phyloP scores from a whole-genome alignment of 352 stramenopile genomes.

The Globisporangium nunn region DNA sequence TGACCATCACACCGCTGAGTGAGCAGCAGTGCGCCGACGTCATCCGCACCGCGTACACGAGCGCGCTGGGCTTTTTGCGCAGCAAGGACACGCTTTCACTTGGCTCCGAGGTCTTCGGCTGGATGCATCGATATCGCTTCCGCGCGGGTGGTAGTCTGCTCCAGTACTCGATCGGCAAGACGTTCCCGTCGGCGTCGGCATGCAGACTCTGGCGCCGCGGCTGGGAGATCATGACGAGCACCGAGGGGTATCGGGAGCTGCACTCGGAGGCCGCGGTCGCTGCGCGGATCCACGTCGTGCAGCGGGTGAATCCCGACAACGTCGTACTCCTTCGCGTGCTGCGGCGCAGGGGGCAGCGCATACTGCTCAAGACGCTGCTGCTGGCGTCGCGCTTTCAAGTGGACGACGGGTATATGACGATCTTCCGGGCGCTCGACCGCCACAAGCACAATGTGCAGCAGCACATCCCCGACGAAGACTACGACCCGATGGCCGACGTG shows the following conservation, averaged over 20 bases:
- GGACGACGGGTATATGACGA: slow-evolving; percentile 22
- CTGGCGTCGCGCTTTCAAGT: slow-evolving; percentile 30
- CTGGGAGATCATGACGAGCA: slow-evolving; percentile 30
- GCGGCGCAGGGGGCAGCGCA: slow-evolving; percentile 15
- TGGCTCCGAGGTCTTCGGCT: slow-evolving; percentile 27
- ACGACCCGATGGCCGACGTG: not conserved
- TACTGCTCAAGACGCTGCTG: slow-evolving; percentile 28
- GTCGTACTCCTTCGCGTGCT: slow-evolving; percentile 28
- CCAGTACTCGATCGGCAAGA: slow-evolving; percentile 34
- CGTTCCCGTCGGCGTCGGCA: slow-evolving; percentile 19
- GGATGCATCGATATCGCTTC: slow-evolving; percentile 27
- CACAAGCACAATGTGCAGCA: slow-evolving; percentile 12
- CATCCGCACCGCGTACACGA: slow-evolving; percentile 24
- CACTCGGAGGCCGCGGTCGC: slow-evolving; percentile 25
- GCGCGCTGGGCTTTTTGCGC: slow-evolving; percentile 15
- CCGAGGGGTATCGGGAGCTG: slow-evolving; percentile 20
- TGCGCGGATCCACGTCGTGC: slow-evolving; percentile 19
- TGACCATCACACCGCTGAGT: slow-evolving; percentile 18
- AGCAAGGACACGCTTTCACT: slow-evolving; percentile 19
- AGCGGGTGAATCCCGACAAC: slow-evolving; percentile 32
- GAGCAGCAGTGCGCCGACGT: slow-evolving; percentile 26
- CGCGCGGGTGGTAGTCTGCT: slow-evolving; percentile 12
- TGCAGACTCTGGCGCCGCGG: slow-evolving; percentile 20
- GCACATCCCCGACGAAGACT: slow-evolving; percentile 9
- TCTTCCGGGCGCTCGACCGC: slow-evolving; percentile 27